These are phyloP conservation scores for Tetraselmis chui DNA, from an alignment of 139 green algal genomes.

Conservation along the genomic window DNA sequence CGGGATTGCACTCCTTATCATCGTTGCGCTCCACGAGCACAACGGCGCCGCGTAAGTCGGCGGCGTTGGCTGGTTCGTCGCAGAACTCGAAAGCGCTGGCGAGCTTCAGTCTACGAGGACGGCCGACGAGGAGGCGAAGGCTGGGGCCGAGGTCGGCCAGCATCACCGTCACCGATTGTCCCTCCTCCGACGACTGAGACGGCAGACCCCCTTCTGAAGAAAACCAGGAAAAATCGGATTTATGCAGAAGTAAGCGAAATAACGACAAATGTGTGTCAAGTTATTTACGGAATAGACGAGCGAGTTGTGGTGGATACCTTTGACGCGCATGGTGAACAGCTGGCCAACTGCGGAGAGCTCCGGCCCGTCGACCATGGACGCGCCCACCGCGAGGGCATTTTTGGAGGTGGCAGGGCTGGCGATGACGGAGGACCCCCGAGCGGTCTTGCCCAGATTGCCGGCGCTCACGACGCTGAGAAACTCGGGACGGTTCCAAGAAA, in stretches of 20 bases:
- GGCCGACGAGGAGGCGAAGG: background rate
- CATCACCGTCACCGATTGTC: too few species aligned
- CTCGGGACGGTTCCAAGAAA: conserved; percentile 17
- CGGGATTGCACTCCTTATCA: too few species aligned
- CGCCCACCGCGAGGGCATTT: conserved; percentile 75
- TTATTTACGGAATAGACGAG: conserved; percentile 1
- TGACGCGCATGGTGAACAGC: background rate
- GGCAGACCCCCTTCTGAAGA: too few species aligned
- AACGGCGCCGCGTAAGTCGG: conserved; percentile 27
- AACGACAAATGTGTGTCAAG: too few species aligned
- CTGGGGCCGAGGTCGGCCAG: conserved; percentile 7
- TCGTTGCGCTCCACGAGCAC: conserved; percentile 47
- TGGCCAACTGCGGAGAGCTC: background rate
- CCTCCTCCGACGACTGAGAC: too few species aligned
- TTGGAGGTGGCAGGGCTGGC: conserved; percentile 72
- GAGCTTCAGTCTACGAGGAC: background rate
- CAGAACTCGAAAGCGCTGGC: background rate
- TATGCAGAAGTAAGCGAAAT: too few species aligned
- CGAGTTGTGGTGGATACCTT: background rate
- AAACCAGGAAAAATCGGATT: too few species aligned
- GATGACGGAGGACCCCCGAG: conserved; percentile 36
- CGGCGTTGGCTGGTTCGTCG: background rate
- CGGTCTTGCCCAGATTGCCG: background rate
- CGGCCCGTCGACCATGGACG: conserved; percentile 33
- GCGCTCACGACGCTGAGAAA: background rate